Base-by-base conservation (phyloP, 2,329 filamentous ascomycete species). In the Epicoccum nigrum region DNA sequence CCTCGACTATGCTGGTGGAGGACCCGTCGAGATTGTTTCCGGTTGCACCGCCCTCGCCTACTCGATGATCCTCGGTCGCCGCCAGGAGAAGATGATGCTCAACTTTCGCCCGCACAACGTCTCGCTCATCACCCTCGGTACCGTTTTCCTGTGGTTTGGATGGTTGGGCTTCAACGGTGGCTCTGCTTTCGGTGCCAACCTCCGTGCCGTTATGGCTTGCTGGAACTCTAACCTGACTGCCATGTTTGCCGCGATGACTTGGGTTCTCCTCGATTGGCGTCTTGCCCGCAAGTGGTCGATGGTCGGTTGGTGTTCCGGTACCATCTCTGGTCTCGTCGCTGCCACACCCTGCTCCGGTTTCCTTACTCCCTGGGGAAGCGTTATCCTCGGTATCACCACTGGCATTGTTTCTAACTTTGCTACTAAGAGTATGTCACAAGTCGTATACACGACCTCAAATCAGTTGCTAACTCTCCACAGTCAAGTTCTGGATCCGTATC, bases 51-150 rank as follows among this genome's bases (percentile, higher is more conserved):
- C 93, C 23, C 82, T 97, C 38, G 94, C 94, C 60, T 99, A 97
- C 79, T 96, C 92, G 2, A 88, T 90, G 90, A 87, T 97, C 30
- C 89, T 99, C 55, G 94, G 94, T 63, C 90, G 92, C 69, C 91
- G 94, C 62, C 94, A 97, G 79, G 93, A 97, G 80, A 94, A 92
- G 80, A 97, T 97, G 92, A 97, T 97, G 90, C 85, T 97, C 77
- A 97, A 97, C 83, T 97, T 97, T 84, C 90, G 94, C 63, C 94
- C 94, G 15, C 94, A 99, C 82, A 99, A 99, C 80, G 94, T 97
- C 62, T 96, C 92, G 5, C 84, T 97, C 69, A 96, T 99, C 77
- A 92, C 94, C 1, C 87, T 97, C 64, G 94, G 94, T 58, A 97
- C 94, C 3, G 84, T 96, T 60, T 84, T 99, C 66, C 90, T 99